Conservation (phyloP, 495 filamentous ascomycete genomes). For the Bombardia bombarda region DNA sequence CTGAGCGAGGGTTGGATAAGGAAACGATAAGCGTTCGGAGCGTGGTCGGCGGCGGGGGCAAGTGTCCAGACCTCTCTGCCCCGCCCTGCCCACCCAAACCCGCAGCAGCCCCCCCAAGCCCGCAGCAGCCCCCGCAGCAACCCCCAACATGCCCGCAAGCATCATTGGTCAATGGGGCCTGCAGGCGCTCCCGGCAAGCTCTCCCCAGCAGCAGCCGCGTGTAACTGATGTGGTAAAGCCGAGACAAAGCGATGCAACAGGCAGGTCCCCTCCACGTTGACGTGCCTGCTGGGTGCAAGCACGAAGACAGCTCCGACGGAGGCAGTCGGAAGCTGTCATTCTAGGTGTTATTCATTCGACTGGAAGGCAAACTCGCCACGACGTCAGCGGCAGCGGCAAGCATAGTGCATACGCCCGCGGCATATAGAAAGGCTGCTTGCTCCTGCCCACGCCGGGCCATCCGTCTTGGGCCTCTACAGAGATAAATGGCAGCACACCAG, state of each 20-base stretch:
- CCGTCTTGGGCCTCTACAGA: not conserved
- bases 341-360: not conserved
- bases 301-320: too few species aligned
- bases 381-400: not conserved
- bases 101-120: too few species aligned
- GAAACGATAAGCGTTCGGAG: too few species aligned
- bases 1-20: too few species aligned
- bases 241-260: constrained; percentile 19
- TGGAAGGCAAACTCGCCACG: not conserved
- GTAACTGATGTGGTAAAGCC: constrained; percentile 15
- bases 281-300: too few species aligned
- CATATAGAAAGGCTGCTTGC: not conserved
- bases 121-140: too few species aligned
- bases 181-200: not conserved
- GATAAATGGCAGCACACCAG: constrained; percentile 19
- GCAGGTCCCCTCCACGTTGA: not conserved
- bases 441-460: not conserved
- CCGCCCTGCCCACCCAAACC: too few species aligned
- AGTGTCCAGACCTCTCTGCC: too few species aligned
- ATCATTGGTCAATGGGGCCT: constrained; percentile 14
- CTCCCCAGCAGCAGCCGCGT: constrained; percentile 4
- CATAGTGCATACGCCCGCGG: not conserved
- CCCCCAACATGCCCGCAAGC: too few species aligned
- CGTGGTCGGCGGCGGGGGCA: too few species aligned
- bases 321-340: too few species aligned